A percentile compares a stretch with the other conserved stretches of the same genome.
Evolutionary conservation across 306 rosid species (phyloP).

Genomic region (Fagus crenata): DNA sequence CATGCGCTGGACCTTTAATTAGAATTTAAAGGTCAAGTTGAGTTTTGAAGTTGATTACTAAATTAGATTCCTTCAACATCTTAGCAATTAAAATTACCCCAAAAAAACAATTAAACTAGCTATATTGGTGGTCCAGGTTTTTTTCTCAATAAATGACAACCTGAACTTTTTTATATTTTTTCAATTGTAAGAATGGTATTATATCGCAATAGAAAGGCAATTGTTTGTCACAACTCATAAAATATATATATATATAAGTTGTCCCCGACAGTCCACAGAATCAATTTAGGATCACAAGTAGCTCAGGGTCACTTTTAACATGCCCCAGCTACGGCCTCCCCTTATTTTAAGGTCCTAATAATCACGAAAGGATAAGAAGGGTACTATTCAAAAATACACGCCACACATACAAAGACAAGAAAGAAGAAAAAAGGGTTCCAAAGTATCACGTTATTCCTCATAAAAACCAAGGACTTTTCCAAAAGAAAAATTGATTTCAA

Average conservation of each 20-base stretch:
- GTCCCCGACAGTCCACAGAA: background rate
- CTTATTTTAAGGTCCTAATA: conserved; percentile 7
- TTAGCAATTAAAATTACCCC: too few species aligned
- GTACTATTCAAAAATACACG: background rate
- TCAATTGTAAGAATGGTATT: background rate
- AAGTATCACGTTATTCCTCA: conserved; percentile 31
- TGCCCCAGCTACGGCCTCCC: background rate
- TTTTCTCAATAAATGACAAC: background rate
- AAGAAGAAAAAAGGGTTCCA: background rate
- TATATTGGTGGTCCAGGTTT: too few species aligned
- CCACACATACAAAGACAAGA: background rate
- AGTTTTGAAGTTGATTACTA: too few species aligned
- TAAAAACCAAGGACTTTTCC: conserved; percentile 9
- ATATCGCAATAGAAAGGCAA: background rate
- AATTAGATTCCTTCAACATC: too few species aligned
- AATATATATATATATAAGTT: too few species aligned
- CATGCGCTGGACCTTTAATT: too few species aligned
- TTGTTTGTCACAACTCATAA: too few species aligned
- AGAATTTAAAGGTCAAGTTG: too few species aligned
- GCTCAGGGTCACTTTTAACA: background rate
- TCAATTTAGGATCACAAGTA: background rate
- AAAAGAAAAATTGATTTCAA: conserved; percentile 10
- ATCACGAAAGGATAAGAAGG: conserved; percentile 19
- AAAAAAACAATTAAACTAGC: too few species aligned
- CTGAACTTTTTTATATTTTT: background rate